Evolutionary conservation across 768 basidiomycete genomes (phyloP), one percentile per base, ranked within the genome.

Genomic region (Rhodotorula babjevae): DNA sequence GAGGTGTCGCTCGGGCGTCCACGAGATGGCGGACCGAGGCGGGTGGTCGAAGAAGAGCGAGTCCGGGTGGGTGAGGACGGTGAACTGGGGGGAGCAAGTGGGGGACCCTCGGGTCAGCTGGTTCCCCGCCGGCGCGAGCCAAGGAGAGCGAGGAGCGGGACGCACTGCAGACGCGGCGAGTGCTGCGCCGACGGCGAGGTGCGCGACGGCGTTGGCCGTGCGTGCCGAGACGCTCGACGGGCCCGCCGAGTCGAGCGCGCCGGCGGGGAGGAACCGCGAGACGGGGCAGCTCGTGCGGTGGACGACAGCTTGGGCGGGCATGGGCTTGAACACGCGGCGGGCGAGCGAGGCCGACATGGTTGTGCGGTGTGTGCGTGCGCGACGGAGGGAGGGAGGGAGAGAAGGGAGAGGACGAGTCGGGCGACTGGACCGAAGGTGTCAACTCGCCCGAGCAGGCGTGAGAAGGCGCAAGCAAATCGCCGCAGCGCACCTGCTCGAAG

Each of bases 31-130:
- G 0, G 63, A 64, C 7, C 68, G 62, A 8, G 68, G 68, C 9
- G 68, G 68, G n/a, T 69, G 68, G 40, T 69, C 68, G 21, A 69
- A 69, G n/a, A 64, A 44, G 62, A 69, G 63, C 16, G 62, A 21
- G 56, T 69, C 68, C 9, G 68, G 68, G 23, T 69, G 68, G 10
- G 56, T 44, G 16, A 64, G 63, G 57, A 64, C 52, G n/a, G 58
- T 60, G 31, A 52, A 33, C 68, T 69, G 62, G 50, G 16, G 11
- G 16, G 6, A 4, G 6, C 14, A 18, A 31, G 59, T 11, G 44
- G 27, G 18, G 56, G 29, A 7, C n/a, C n/a, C n/a, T n/a, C n/a
- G 21, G 47, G 31, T 27, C 33, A 36, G 56, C 31, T 31, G 29
- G 16, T 1, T 36, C 9, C 8, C 27, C 15, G 15, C 55, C 4